Percentiles rank a stretch among this genome's conserved stretches.
Conservation (phyloP, 495 filamentous ascomycete genomes). For the Elaphomyces granulatus region DNA sequence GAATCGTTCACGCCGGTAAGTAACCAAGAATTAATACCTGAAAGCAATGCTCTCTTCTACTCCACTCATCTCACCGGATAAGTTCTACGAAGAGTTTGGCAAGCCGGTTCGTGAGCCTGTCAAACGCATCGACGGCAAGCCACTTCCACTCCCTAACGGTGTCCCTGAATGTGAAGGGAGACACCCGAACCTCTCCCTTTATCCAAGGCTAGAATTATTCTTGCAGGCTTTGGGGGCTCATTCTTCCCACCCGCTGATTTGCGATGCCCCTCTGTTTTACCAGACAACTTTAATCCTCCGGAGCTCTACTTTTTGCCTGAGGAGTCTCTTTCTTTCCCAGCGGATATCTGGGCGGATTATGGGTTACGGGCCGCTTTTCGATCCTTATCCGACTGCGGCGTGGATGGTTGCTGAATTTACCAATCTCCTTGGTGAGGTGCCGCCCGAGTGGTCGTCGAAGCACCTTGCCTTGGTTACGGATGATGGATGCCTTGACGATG, state of each 20-base stretch:
- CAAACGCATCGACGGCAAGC: constrained; percentile 5
- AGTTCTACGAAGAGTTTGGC: constrained; percentile 7
- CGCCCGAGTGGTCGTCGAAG: constrained; percentile 17
- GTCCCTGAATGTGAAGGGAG: constrained; percentile 2
- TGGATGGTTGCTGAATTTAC: constrained; percentile 17
- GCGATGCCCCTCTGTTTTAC: constrained; percentile 11
- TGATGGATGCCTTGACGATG: background rate
- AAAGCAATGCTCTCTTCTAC: background rate
- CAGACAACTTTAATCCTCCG: constrained; percentile 12
- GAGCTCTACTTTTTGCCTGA: constrained; percentile 12
- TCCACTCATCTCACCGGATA: constrained; percentile 4
- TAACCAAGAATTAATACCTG: background rate
- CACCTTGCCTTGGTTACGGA: constrained; percentile 11
- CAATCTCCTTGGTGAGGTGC: constrained; percentile 15
- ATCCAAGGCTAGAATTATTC: constrained; percentile 18
- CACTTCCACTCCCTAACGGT: constrained; percentile 1
- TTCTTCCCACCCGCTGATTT: constrained; percentile 9
- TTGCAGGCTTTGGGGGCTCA: constrained; percentile 20
- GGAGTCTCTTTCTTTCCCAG: constrained; percentile 16
- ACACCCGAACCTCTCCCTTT: constrained; percentile 14
- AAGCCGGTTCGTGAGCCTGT: constrained; percentile 5
- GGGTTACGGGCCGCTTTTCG: constrained; percentile 17
- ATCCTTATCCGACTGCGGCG: constrained; percentile 9
- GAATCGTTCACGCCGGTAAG: constrained; percentile 14
- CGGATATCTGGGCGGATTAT: constrained; percentile 23